A percentile compares a stretch with the other conserved stretches of the same genome.
Evolutionary conservation across 768 basidiomycete genomes (phyloP).

Genomic region (Suillus occidentalis): DNA sequence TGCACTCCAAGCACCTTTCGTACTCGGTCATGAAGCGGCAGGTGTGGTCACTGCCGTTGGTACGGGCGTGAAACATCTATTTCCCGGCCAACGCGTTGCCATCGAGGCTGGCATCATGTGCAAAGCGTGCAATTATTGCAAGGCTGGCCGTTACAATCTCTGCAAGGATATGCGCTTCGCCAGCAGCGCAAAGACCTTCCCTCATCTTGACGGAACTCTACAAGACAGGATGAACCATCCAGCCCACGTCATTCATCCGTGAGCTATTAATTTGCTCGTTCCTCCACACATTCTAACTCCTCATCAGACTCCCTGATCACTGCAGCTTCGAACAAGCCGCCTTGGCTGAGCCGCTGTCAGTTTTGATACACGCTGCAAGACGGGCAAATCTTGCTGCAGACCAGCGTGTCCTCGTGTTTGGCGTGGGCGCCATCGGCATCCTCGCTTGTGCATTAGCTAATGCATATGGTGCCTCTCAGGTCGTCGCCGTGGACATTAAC

Average conservation of each 20-base stretch:
- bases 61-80: constrained; percentile 60
- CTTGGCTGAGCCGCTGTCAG: constrained; percentile 92
- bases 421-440: constrained; percentile 91
- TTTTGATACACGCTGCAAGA: constrained; percentile 67
- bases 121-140: constrained; percentile 67
- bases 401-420: constrained; percentile 83
- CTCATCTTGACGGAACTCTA: constrained; percentile 91
- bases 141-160: constrained; percentile 85
- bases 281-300: constrained; percentile 13
- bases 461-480: constrained; percentile 63
- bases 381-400: constrained; percentile 47
- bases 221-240: constrained; percentile 90
- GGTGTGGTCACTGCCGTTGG: constrained; percentile 86
- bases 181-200: constrained; percentile 86
- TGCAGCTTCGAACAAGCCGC: constrained; percentile 81
- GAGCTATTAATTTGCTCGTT: constrained; percentile 33
- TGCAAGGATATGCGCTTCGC: constrained; percentile 91
- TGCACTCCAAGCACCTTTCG: constrained; percentile 79
- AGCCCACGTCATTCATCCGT: constrained; percentile 84
- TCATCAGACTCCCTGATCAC: constrained; percentile 65
- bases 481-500: constrained; percentile 88
- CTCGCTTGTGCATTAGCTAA: constrained; percentile 83
- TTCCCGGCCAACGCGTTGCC: constrained; percentile 84
- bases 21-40: constrained; percentile 93
- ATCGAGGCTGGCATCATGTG: constrained; percentile 94